Evolutionary conservation across 164 flowering plant genomes (phyloP).

Genomic region (Cinnamomum micranthum): DNA sequence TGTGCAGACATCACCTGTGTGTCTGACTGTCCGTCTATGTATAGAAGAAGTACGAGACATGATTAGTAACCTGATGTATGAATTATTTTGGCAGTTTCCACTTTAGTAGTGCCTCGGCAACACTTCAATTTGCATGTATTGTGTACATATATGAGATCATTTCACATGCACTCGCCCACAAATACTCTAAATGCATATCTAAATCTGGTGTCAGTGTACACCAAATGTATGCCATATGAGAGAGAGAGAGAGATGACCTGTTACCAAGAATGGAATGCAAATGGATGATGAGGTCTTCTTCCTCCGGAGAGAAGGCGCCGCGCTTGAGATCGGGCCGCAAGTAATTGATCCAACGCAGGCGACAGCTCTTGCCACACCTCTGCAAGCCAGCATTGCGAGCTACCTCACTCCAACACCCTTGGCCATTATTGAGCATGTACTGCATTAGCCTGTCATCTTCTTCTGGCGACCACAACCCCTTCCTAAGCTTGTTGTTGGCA

Average conservation of each 20-base stretch:
- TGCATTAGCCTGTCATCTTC: slow-evolving; percentile 68
- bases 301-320: slow-evolving; percentile 62
- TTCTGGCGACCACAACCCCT: slow-evolving; percentile 78
- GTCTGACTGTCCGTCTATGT: no score
- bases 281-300: slow-evolving; percentile 61
- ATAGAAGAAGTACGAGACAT: no score
- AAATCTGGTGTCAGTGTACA: neutral
- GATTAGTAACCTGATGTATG: no score
- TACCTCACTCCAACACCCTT: slow-evolving; percentile 79
- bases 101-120: neutral
- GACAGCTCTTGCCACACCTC: slow-evolving; percentile 75
- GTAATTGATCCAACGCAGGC: slow-evolving; percentile 78
- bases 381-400: slow-evolving; percentile 67
- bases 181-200: neutral
- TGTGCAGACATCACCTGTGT: no score
- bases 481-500: slow-evolving; percentile 35
- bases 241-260: slow-evolving; percentile 34
- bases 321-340: slow-evolving; percentile 71
- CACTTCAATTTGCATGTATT: neutral
- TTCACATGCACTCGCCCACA: neutral
- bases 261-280: slow-evolving; percentile 71
- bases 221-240: neutral
- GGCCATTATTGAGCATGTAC: slow-evolving; percentile 66
- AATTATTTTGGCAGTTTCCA: no score
- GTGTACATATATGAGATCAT: neutral